A percentile compares a stretch with the other conserved stretches of the same genome.
Conservation (phyloP, 345 rosid genomes). For the Pistacia atlantica region DNA sequence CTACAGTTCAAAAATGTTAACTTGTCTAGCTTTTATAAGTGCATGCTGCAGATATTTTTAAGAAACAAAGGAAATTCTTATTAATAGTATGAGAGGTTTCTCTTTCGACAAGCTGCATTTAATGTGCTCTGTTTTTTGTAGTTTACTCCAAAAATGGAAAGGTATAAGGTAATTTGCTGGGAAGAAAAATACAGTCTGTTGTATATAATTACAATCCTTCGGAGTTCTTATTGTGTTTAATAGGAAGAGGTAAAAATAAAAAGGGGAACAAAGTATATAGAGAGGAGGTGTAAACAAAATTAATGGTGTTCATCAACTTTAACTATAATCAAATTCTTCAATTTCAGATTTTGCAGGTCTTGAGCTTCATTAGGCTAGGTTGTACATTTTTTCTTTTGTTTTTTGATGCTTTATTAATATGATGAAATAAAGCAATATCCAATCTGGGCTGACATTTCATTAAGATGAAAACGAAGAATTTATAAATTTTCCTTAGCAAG, state of each 20-base stretch:
- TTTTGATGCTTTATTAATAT: neutral
- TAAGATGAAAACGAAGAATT: neutral
- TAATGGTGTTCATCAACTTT: neutral
- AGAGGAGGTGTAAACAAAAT: neutral
- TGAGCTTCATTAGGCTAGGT: neutral
- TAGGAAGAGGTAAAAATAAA: neutral
- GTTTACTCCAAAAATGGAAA: neutral
- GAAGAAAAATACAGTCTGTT: neutral
- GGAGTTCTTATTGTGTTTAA: neutral
- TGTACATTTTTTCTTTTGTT: neutral
- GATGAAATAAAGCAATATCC: neutral
- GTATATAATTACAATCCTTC: neutral
- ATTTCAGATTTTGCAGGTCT: neutral
- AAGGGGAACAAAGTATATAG: neutral
- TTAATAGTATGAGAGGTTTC: neutral
- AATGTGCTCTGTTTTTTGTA: neutral
- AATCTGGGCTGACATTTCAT: neutral
- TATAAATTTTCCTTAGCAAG: neutral
- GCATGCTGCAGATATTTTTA: no score
- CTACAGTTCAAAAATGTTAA: neutral
- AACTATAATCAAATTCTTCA: neutral
- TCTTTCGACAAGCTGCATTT: neutral
- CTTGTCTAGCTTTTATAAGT: constrained; percentile 1
- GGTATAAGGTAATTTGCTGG: neutral
- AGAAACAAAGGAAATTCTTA: no score